Base-by-base conservation (phyloP, 306 rosid species). In the Gillenia trifoliata region DNA sequence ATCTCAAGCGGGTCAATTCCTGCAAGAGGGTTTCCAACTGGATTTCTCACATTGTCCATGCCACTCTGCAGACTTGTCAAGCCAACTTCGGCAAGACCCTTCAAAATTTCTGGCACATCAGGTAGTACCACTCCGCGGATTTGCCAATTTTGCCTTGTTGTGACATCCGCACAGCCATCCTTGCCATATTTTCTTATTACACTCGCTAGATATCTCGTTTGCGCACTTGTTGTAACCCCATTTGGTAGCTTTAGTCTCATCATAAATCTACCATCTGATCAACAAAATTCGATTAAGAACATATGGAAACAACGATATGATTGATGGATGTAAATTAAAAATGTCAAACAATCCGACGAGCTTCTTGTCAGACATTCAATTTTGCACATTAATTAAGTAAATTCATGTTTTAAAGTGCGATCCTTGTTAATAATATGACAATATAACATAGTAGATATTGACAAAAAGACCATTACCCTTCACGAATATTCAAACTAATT, bases 21-120 rank as follows among this genome's bases (percentile, higher is more conserved):
- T 1, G 97, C 98, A 82, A 94, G 86, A 62, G 98, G 98, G 79
- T 90, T 94, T 11, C 98, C 98, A 11, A 91, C 98, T 22, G 98
- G 96, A 88, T 94, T 94, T 81, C 98, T 83, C 16, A 94, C 98
- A 70, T 94, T 94, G 86, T 94, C 98, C 98, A 94, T 94, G 49
- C 98, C 98, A 86, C 98, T 94, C 84, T 91, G 98, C 22, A 94
- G 77, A 71, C 98, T 94, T 1, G 97, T 94, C 68, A 94, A 83
- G 2, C 98, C 98, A 70, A 94, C 96, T 67, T 85, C 88, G 9
- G 75, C 91, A 8, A 91, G 92, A 3, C 97, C 98, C 78, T 90
- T 87, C 0, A 94, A 84, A 38, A 94, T 90, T 76, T 94, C 96
- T 0, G 97, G 97, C 22, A 94, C 98, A 78, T 94, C 98, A 3